A percentile compares a stretch with the other conserved stretches of the same genome.
These are phyloP conservation scores for Papiliotrema laurentii DNA, from an alignment of 1,284 basidiomycete genomes.

Conservation along the genomic window DNA sequence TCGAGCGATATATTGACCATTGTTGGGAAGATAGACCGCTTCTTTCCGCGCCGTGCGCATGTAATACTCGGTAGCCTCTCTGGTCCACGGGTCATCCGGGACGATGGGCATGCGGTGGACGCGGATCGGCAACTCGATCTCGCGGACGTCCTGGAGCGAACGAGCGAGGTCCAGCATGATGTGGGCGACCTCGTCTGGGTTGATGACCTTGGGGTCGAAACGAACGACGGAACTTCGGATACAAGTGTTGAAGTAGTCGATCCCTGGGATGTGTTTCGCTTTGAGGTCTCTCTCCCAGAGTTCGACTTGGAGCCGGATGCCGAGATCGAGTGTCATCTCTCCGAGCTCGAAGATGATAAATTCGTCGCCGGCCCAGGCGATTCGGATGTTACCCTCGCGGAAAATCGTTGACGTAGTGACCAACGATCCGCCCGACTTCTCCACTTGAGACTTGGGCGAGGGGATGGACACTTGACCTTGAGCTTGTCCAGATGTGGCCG, in stretches of 20 bases:
- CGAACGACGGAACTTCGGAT: slow-evolving; percentile 60
- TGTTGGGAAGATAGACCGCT: slow-evolving; percentile 65
- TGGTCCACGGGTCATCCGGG: slow-evolving; percentile 59
- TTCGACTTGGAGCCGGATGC: slow-evolving; percentile 56
- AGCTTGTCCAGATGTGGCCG: neutral
- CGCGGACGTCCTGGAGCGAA: slow-evolving; percentile 40
- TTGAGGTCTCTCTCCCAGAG: slow-evolving; percentile 54
- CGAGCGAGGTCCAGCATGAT: slow-evolving; percentile 29
- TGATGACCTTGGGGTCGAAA: slow-evolving; percentile 52
- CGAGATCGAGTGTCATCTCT: slow-evolving; percentile 53
- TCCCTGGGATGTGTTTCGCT: slow-evolving; percentile 41
- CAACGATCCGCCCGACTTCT: too few species aligned
- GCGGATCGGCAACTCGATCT: slow-evolving; percentile 54
- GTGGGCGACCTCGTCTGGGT: slow-evolving; percentile 50
- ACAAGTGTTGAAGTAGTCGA: slow-evolving; percentile 55
- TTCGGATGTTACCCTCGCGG: slow-evolving; percentile 52
- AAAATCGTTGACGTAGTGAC: too few species aligned
- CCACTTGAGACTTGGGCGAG: too few species aligned
- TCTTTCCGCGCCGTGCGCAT: slow-evolving; percentile 56
- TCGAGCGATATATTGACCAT: slow-evolving; percentile 61
- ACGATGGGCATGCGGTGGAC: slow-evolving; percentile 58
- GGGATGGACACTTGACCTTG: too few species aligned
- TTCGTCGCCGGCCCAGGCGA: slow-evolving; percentile 54
- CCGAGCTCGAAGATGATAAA: slow-evolving; percentile 61
- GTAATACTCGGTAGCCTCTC: slow-evolving; percentile 58